Percentiles rank a stretch among this genome's conserved stretches.
These are phyloP conservation scores for Diplodia mutila DNA, from an alignment of 2,329 filamentous ascomycete species.

Conservation along the genomic window DNA sequence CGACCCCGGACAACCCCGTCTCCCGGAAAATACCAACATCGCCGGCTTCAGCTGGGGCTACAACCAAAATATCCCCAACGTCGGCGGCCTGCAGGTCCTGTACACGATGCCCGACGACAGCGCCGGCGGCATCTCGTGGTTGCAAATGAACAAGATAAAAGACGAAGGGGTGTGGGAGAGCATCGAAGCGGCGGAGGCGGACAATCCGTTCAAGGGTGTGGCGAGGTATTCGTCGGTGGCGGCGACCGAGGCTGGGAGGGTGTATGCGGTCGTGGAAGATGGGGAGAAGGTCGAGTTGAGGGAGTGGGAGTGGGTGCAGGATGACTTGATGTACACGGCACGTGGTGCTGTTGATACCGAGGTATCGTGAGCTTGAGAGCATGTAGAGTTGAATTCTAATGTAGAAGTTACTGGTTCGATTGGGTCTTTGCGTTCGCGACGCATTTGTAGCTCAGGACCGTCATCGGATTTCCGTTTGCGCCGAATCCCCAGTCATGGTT, in stretches of 20 bases:
- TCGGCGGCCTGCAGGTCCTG: not conserved
- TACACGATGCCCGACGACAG: not conserved
- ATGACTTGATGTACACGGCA: not conserved
- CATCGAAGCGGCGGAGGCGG: not conserved
- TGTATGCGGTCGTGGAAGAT: not conserved
- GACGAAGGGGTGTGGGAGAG: not conserved
- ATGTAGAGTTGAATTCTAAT: not conserved
- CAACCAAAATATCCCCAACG: not conserved
- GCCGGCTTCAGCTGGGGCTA: conserved; percentile 15
- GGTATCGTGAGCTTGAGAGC: not conserved
- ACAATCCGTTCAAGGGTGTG: not conserved
- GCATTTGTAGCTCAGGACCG: not conserved
- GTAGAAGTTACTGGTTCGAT: too few relatives aligned
- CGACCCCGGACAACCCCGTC: not conserved
- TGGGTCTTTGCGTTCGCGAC: not conserved
- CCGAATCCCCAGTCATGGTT: not conserved
- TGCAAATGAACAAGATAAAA: not conserved
- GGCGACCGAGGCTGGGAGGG: not conserved
- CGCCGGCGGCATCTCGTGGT: not conserved
- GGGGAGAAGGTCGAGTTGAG: not conserved
- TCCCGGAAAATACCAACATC: not conserved
- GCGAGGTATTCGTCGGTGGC: not conserved
- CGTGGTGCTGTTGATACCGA: not conserved
- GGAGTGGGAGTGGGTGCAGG: not conserved
- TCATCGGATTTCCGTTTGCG: not conserved